These are phyloP conservation scores for Linnemannia schmuckeri DNA, from an alignment of 192 early-diverging fungal genomes.

Conservation along the genomic window DNA sequence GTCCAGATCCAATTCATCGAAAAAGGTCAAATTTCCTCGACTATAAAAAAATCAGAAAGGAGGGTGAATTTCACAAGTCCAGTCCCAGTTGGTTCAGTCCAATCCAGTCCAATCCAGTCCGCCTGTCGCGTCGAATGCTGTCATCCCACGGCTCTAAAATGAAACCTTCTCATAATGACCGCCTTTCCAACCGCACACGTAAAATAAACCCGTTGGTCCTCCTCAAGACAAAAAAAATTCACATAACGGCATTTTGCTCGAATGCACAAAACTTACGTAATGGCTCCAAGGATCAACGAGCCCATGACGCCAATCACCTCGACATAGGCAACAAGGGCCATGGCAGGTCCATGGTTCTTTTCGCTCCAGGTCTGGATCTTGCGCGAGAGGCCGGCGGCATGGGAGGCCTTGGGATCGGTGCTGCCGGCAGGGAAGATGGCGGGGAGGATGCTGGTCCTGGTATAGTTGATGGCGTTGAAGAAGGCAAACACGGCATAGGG, in stretches of 20 bases:
- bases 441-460: conserved; percentile 76
- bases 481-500: conserved; percentile 82
- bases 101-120: background rate
- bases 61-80: too few relatives aligned
- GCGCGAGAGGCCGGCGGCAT: conserved; percentile 59
- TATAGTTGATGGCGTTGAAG: conserved; percentile 81
- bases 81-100: background rate
- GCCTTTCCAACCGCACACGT: background rate
- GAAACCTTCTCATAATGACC: conserved; percentile 3
- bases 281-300: conserved; percentile 64
- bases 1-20: too few relatives aligned
- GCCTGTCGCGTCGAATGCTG: background rate
- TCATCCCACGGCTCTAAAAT: background rate
- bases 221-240: conserved; percentile 16
- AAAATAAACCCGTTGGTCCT: conserved; percentile 1
- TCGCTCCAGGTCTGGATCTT: conserved; percentile 66
- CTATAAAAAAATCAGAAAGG: too few relatives aligned
- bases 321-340: conserved; percentile 73
- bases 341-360: conserved; percentile 72
- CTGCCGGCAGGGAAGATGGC: conserved; percentile 65
- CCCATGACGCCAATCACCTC: conserved; percentile 81
- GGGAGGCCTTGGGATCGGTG: conserved; percentile 36
- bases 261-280: conserved; percentile 57
- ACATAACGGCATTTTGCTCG: conserved; percentile 12
- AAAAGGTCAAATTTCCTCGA: too few relatives aligned